Conservation (phyloP, 2,329 filamentous ascomycete genomes). For the Colletotrichum lupini region DNA sequence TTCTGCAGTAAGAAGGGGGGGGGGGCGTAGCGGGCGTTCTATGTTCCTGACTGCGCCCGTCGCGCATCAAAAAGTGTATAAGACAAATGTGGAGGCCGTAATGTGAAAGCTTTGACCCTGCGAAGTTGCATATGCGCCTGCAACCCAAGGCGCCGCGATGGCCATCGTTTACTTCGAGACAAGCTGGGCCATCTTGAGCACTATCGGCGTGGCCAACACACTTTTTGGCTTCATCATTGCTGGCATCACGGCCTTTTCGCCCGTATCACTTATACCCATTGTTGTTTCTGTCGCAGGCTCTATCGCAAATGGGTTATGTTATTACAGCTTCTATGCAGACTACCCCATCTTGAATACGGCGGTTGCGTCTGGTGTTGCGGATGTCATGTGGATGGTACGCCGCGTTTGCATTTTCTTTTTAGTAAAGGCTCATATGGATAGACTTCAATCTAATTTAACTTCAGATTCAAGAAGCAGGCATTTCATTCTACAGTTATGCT, state of each 20-base stretch:
- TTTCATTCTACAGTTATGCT: conserved; percentile 61
- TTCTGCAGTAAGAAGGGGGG: neutral
- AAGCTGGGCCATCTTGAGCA: conserved; percentile 57
- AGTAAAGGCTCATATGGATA: neutral
- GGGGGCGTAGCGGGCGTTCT: neutral
- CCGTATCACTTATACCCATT: conserved; percentile 51
- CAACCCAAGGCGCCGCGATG: neutral
- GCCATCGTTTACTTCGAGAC: conserved; percentile 50
- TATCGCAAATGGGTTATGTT: conserved; percentile 54
- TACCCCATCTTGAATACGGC: conserved; percentile 40
- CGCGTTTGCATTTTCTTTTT: conserved; percentile 3
- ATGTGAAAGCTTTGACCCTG: conserved; percentile 7
- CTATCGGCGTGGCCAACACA: conserved; percentile 52
- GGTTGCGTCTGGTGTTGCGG: conserved; percentile 50
- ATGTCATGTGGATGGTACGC: conserved; percentile 52
- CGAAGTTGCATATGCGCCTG: neutral
- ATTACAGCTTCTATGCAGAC: conserved; percentile 51
- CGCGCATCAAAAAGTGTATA: neutral
- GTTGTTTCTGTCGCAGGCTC: conserved; percentile 49
- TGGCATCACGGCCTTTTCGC: conserved; percentile 51
- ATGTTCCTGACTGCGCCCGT: neutral
- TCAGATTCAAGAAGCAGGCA: conserved; percentile 54
- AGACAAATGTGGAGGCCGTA: conserved; percentile 1
- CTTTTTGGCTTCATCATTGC: conserved; percentile 51
- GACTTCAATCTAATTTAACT: neutral